These are phyloP conservation scores for Clarireedia monteithiana DNA, from an alignment of 2,329 filamentous ascomycete species.

Conservation along the genomic window DNA sequence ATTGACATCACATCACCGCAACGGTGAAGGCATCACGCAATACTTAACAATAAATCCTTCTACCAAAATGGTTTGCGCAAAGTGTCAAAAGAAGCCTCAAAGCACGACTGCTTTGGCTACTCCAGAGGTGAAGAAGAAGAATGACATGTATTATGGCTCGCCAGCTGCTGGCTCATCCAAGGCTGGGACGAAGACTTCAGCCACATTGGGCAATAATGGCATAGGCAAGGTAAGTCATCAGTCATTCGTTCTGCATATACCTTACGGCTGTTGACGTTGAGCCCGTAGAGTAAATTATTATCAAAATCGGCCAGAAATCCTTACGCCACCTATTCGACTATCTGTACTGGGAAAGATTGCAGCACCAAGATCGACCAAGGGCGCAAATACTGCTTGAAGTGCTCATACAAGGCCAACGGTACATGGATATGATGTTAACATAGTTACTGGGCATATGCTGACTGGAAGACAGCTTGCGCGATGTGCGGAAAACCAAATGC, in stretches of 20 bases:
- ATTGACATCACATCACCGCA: slow-evolving; percentile 6
- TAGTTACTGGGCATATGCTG: neutral
- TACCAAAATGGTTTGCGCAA: slow-evolving; percentile 52
- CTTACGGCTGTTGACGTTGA: neutral
- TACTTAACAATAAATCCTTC: neutral
- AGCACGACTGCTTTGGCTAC: slow-evolving; percentile 55
- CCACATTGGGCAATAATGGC: slow-evolving; percentile 50
- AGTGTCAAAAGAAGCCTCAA: slow-evolving; percentile 54
- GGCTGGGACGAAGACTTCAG: slow-evolving; percentile 37
- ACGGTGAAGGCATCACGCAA: no score
- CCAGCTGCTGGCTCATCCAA: slow-evolving; percentile 38
- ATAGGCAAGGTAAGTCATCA: slow-evolving; percentile 45
- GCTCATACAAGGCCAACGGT: slow-evolving; percentile 56
- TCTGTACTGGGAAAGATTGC: slow-evolving; percentile 48
- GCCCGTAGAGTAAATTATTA: slow-evolving; percentile 51
- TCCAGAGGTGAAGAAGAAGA: slow-evolving; percentile 60
- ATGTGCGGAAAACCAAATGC: slow-evolving; percentile 56
- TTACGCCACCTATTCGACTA: slow-evolving; percentile 51
- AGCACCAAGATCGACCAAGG: slow-evolving; percentile 57
- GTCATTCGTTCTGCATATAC: neutral
- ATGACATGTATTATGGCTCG: slow-evolving; percentile 58
- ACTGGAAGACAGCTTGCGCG: slow-evolving; percentile 42
- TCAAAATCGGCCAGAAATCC: slow-evolving; percentile 59
- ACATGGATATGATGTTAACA: slow-evolving; percentile 21
- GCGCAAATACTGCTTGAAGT: slow-evolving; percentile 51